Evolutionary conservation across 345 rosid species (phyloP), one percentile per base, ranked within the genome.

Genomic region (Salix exigua): DNA sequence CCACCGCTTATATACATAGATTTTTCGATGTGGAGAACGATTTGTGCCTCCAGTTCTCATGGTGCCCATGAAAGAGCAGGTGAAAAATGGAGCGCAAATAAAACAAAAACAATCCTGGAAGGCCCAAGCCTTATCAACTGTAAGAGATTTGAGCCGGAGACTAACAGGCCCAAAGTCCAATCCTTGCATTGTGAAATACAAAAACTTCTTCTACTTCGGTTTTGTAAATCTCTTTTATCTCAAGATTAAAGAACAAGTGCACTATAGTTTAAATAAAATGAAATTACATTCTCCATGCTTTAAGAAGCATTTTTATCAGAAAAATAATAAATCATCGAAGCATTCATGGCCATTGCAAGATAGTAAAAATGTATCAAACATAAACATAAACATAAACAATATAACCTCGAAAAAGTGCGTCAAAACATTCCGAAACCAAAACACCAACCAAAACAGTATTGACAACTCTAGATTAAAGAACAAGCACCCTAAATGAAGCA

Each of bases 291-390:
- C 21, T 26, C 42, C 28, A 28, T 1, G 25, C 64, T 21, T 30
- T 53, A 38, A 42, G 44, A 12, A 53, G 71, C 62, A 60, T 35
- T 71, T 40, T 10, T 40, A 10, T 10, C 44, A 8, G 12, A 8
- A 40, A 40, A 40, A 11, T 3, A 42, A 42, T 35, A 42, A 42
- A 3, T 10, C 2, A 10, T 40, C 13, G 2, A 10, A 65, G 63
- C 68, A 60, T 46, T 72, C 74, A 81, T n/a, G 51, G 63, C 64
- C 18, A n/a, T 70, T 40, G 33, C 60, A 5, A 21, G 33, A 77
- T 25, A 70, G 74, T 8, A 81, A 70, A 42, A 53, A 61, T 21
- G 44, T 23, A 48, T 71, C n/a, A n/a, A n/a, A n/a, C n/a, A n/a
- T n/a, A n/a, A n/a, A 53, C 66, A 79, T 63, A 83, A 33, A 66